Evolutionary conservation across 2,329 filamentous ascomycete genomes (phyloP), one percentile per base, ranked within the genome.

Genomic region (Fonsecaea erecta): DNA sequence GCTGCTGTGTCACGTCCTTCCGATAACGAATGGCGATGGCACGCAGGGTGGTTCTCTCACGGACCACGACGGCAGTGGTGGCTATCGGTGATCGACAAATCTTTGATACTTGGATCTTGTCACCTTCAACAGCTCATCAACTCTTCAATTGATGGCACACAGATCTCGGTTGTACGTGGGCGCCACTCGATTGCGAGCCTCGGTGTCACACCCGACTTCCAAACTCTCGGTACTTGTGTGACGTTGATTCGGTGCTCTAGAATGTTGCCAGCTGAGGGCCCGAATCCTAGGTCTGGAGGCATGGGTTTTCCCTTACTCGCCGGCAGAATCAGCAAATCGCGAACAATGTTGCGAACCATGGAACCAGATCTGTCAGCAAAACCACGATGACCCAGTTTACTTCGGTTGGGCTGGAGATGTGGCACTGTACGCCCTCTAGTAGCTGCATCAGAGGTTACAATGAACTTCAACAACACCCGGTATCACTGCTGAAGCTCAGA

Each of bases 231-330:
- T 18, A 43, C 37, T 43, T 21, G 37, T 43, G 37, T 43, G 37
- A 40, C 37, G 11, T 40, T 40, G 4, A 5, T 40, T 40, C 11
- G 37, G n/a, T 40, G n/a, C 4, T 40, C 14, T n/a, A n/a, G 56
- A 59, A 58, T 52, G 28, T 56, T 48, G 34, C 37, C 37, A 40
- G 37, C 37, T 40, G 37, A n/a, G n/a, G n/a, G n/a, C n/a, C n/a
- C n/a, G n/a, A n/a, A n/a, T n/a, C n/a, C n/a, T n/a, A 30, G 8
- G 28, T 30, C 28, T 30, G 28, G 28, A 3, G 28, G 28, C 3
- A 8, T 30, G 8, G 28, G 28, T 30, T 4, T 30, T 30, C 28
- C 3, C 28, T 30, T 8, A 8, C 28, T 4, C 28, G n/a, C 28
- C 3, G 28, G 28, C 28, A 30, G 8, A 4, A 11, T 11, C n/a